Percentiles rank a stretch among this genome's conserved stretches.
Evolutionary conservation across 305 asterid genomes (phyloP).

Genomic region (Coffea humblotiana): DNA sequence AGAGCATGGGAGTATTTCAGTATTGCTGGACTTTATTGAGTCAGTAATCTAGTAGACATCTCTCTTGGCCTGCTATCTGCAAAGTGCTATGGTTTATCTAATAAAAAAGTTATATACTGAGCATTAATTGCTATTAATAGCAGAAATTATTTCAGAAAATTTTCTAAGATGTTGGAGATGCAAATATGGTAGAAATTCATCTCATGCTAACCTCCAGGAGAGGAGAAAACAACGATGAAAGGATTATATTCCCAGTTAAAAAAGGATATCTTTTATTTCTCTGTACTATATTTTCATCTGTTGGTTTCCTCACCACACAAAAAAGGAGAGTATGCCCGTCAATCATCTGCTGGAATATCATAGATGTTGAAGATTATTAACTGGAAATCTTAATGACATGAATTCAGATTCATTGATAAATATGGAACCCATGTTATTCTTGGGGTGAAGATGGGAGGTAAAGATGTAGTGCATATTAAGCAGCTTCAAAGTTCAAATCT

Average conservation of each 20-base stretch:
- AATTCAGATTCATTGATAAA: constrained; percentile 85
- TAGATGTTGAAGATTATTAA: not conserved
- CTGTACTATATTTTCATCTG: not conserved
- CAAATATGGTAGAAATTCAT: not conserved
- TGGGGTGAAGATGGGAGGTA: constrained; percentile 98
- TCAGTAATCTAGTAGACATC: not conserved
- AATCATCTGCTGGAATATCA: not conserved
- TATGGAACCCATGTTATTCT: constrained; percentile 90
- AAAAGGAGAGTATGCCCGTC: not conserved
- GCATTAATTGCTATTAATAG: not conserved
- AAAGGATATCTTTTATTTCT: not conserved
- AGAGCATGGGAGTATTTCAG: not conserved
- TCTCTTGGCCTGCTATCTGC: not conserved
- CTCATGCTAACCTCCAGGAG: not conserved
- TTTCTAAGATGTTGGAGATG: not conserved
- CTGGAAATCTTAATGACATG: constrained; percentile 16
- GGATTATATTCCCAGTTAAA: not conserved
- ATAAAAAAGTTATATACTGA: not conserved
- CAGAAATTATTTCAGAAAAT: not conserved
- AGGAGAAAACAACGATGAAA: not conserved
- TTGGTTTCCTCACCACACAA: not conserved
- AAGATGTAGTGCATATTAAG: constrained; percentile 88
- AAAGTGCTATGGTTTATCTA: not conserved
- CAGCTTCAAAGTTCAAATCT: constrained; percentile 83
- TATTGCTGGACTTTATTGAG: not conserved